phyloP scores from a whole-genome alignment of 257 asterid species.

The Solanum lycopersicoides region DNA sequence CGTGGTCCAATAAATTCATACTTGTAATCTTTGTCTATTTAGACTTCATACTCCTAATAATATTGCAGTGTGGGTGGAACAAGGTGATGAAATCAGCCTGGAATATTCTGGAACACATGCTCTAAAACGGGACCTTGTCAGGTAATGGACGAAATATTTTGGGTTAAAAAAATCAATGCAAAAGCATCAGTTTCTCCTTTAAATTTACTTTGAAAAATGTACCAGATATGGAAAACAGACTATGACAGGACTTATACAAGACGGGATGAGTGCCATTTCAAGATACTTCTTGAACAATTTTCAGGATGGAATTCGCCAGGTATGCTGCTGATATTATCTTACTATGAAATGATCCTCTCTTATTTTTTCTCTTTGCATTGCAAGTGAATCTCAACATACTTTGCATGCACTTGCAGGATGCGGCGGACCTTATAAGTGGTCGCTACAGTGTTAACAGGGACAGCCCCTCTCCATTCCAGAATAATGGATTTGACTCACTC shows the following conservation, averaged over 20 bases:
- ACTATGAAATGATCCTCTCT: background rate
- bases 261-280: constrained; percentile 89
- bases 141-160: constrained; percentile 29
- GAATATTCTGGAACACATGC: constrained; percentile 98
- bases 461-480: constrained; percentile 47
- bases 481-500: constrained; percentile 52
- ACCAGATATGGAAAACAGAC: constrained; percentile 95
- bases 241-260: constrained; percentile 68
- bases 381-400: background rate
- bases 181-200: background rate
- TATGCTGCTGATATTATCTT: constrained; percentile 10
- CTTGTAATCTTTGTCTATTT: background rate
- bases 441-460: constrained; percentile 59
- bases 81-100: constrained; percentile 96
- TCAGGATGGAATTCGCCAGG: constrained; percentile 95
- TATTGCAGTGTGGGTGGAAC: constrained; percentile 80
- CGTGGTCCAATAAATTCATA: background rate
- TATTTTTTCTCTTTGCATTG: background rate
- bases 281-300: constrained; percentile 90
- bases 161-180: background rate
- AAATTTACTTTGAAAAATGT: background rate
- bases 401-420: constrained; percentile 45
- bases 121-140: constrained; percentile 84
- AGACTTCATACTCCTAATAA: constrained; percentile 11
- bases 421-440: constrained; percentile 87